phyloP scores from a whole-genome alignment of 371 early-diverging fungal species.

The Rhizopus microsporus region DNA sequence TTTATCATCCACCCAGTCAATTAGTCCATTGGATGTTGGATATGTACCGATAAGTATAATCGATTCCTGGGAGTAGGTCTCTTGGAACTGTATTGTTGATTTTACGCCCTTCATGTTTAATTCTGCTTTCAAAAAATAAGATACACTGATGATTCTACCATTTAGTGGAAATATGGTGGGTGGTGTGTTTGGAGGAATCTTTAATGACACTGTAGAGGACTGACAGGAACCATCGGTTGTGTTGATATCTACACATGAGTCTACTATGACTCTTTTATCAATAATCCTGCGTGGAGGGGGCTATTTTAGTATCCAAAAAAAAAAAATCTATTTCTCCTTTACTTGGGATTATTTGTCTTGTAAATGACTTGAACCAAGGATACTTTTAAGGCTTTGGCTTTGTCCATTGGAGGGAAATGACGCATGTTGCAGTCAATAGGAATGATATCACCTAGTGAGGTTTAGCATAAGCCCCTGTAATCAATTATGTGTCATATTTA shows the following conservation, averaged over 20 bases:
- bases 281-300: constrained; percentile 1
- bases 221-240: not conserved
- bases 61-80: constrained; percentile 13
- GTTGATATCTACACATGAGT: constrained; percentile 10
- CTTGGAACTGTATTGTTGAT: constrained; percentile 14
- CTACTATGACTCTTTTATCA: constrained; percentile 12
- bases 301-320: not conserved
- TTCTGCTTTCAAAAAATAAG: constrained; percentile 18
- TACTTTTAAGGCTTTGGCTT: constrained; percentile 10
- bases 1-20: not conserved
- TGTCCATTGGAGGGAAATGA: constrained; percentile 22
- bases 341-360: constrained; percentile 20
- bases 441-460: constrained; percentile 12
- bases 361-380: constrained; percentile 12
- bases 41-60: constrained; percentile 20
- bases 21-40: not conserved
- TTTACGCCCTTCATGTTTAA: constrained; percentile 20
- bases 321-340: constrained; percentile 3
- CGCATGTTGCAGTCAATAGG: constrained; percentile 10
- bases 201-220: not conserved
- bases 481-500: not conserved
- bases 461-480: not conserved
- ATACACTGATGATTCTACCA: constrained; percentile 18
- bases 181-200: constrained; percentile 15
- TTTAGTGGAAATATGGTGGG: constrained; percentile 19